A percentile compares a stretch with the other conserved stretches of the same genome.
Conservation (phyloP, 345 rosid species). For the Eucalyptus camaldulensis region DNA sequence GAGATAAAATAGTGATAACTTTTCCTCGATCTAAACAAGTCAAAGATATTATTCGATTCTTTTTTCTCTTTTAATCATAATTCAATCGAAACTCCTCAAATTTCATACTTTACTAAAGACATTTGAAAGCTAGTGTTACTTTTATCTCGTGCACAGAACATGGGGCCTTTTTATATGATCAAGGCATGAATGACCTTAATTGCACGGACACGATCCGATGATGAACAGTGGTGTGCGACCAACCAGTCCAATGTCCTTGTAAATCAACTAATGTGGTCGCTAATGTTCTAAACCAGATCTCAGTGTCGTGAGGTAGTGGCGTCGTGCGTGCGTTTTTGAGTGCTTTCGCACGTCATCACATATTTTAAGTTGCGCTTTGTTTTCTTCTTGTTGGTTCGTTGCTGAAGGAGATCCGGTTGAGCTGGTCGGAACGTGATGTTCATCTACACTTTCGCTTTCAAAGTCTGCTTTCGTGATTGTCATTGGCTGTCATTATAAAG, state of each 20-base stretch:
- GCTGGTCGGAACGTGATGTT: background rate
- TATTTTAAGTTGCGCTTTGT: background rate
- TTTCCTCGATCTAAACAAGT: background rate
- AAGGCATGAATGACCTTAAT: background rate
- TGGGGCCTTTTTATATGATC: background rate
- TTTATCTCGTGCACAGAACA: background rate
- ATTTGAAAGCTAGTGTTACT: background rate
- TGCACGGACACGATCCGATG: background rate
- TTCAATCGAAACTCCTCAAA: background rate
- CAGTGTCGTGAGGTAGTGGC: background rate
- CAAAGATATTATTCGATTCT: background rate
- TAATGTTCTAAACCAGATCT: background rate
- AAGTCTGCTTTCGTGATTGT: background rate
- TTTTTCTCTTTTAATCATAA: background rate
- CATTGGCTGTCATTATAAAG: background rate
- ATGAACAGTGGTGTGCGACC: background rate
- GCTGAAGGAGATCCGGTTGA: background rate
- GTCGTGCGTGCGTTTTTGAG: background rate
- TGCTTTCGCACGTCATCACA: background rate
- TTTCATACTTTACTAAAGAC: background rate
- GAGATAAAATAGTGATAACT: background rate
- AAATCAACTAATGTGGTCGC: background rate
- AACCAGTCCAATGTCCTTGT: background rate
- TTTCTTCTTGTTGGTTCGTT: background rate
- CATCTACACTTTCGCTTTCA: background rate